A percentile compares a stretch with the other conserved stretches of the same genome.
Conservation (phyloP, 805 yeast genomes). For the Ogataea nonfermentans region DNA sequence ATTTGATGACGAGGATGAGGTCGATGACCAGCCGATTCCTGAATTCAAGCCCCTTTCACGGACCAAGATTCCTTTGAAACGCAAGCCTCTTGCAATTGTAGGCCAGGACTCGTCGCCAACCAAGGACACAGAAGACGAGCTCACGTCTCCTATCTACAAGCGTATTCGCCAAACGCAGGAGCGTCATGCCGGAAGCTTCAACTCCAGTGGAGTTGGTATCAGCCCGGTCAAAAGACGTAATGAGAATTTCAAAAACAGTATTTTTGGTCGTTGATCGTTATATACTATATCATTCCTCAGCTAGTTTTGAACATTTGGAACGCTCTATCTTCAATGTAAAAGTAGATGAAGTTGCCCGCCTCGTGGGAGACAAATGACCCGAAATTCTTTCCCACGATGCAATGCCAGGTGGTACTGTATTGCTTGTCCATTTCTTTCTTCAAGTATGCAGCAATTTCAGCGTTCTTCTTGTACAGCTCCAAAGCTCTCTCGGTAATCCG, state of each 20-base stretch:
- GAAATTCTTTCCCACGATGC: slow-evolving; percentile 74
- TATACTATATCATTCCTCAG: slow-evolving; percentile 26
- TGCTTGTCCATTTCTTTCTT: slow-evolving; percentile 63
- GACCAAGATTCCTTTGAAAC: slow-evolving; percentile 7
- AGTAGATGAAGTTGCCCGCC: slow-evolving; percentile 68
- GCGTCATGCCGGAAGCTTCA: slow-evolving; percentile 4
- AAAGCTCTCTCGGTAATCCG: slow-evolving; percentile 46
- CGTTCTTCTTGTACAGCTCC: slow-evolving; percentile 44
- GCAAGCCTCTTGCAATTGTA: slow-evolving; percentile 2
- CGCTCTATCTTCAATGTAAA: slow-evolving; percentile 68
- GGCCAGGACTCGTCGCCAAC: slow-evolving; percentile 14
- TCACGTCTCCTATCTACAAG: slow-evolving; percentile 23
- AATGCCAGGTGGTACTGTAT: slow-evolving; percentile 78
- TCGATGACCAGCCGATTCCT: slow-evolving; percentile 7
- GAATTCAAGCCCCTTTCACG: slow-evolving; percentile 3
- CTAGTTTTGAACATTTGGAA: slow-evolving; percentile 69
- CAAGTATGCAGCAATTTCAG: slow-evolving; percentile 62
- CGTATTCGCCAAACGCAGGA: slow-evolving; percentile 17
- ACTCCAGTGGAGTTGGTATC: slow-evolving; percentile 9
- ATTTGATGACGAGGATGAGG: slow-evolving; percentile 7
- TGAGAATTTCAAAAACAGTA: slow-evolving; percentile 17
- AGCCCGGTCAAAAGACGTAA: slow-evolving; percentile 28
- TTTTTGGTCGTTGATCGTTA: slow-evolving; percentile 16
- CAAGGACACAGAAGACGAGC: slow-evolving; percentile 8
- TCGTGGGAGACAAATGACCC: slow-evolving; percentile 79